A percentile compares a stretch with the other conserved stretches of the same genome.
Conservation (phyloP, 2,329 filamentous ascomycete genomes). For the Pseudopyrenochaeta lycopersici region DNA sequence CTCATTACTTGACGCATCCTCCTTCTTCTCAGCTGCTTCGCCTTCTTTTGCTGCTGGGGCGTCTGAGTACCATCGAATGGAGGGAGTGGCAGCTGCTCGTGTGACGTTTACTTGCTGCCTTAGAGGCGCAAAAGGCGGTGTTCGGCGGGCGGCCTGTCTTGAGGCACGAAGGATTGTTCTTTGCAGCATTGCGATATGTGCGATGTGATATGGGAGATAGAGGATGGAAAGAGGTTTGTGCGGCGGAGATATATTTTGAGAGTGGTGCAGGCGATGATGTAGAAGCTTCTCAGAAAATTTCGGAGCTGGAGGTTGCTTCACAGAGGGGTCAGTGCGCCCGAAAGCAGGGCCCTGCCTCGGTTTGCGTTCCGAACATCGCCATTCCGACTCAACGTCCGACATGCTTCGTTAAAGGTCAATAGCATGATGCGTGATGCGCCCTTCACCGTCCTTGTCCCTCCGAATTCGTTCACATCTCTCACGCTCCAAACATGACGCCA, state of each 20-base stretch:
- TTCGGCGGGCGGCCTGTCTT: conserved; percentile 51
- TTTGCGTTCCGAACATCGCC: conserved; percentile 24
- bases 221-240: conserved; percentile 1
- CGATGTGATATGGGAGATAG: conserved; percentile 2
- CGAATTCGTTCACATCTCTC: conserved; percentile 21
- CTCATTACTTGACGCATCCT: conserved; percentile 49
- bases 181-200: conserved; percentile 57
- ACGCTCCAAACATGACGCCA: conserved; percentile 7
- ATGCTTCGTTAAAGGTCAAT: conserved; percentile 6
- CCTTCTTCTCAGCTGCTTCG: conserved; percentile 54
- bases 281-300: conserved; percentile 31
- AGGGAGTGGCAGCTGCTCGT: conserved; percentile 38
- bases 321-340: conserved; percentile 21
- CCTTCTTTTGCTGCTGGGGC: conserved; percentile 54
- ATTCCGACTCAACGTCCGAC: not conserved
- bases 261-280: conserved; percentile 26
- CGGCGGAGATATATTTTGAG: conserved; percentile 3
- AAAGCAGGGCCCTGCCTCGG: conserved; percentile 30
- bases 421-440: conserved; percentile 33
- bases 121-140: conserved; percentile 51
- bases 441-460: conserved; percentile 24
- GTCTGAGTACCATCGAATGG: conserved; percentile 58
- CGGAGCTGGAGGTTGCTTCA: conserved; percentile 13
- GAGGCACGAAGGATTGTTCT: conserved; percentile 60
- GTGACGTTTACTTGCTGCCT: conserved; percentile 40